Evolutionary conservation across 169 alveolate genomes (phyloP).

Genomic region (Eimeria necatrix): DNA sequence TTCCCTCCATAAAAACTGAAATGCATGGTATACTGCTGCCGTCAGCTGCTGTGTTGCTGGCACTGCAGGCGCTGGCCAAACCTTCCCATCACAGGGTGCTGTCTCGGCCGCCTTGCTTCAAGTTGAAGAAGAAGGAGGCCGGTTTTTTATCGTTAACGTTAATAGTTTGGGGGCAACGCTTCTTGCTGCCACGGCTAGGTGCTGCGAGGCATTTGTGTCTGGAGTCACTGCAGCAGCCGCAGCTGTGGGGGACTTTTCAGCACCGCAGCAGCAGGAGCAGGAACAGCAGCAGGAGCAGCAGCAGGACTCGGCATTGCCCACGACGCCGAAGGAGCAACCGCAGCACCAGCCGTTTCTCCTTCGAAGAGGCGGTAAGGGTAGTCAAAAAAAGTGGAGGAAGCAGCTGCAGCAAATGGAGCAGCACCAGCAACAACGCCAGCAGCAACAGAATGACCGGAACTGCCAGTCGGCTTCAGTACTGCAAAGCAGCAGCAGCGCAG

Average conservation of each 20-base stretch:
- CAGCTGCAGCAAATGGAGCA: not conserved
- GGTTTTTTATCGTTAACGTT: not conserved
- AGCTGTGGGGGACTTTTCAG: not conserved
- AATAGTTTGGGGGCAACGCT: conserved; percentile 6
- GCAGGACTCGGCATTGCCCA: not conserved
- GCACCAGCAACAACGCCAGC: conserved; percentile 47
- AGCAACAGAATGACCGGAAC: conserved; percentile 14
- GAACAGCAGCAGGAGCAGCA: not conserved
- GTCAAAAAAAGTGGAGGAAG: not conserved
- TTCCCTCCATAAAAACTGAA: not conserved
- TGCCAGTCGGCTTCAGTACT: not conserved
- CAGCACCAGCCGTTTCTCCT: not conserved
- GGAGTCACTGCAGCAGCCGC: conserved; percentile 18
- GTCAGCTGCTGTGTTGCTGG: not conserved
- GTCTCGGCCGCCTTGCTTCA: conserved; percentile 11
- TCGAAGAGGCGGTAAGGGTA: conserved; percentile 2
- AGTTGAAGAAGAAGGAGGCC: conserved; percentile 25
- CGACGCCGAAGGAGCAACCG: conserved; percentile 19
- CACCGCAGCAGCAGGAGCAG: conserved; percentile 6
- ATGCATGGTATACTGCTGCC: not conserved
- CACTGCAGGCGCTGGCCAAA: conserved; percentile 17
- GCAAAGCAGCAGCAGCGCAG: conserved; percentile 31
- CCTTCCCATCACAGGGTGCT: conserved; percentile 21
- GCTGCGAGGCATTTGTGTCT: conserved; percentile 24
- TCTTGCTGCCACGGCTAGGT: conserved; percentile 8